These are phyloP conservation scores for Cladophialophora yegresii DNA, from an alignment of 2,329 filamentous ascomycete genomes.

Conservation along the genomic window DNA sequence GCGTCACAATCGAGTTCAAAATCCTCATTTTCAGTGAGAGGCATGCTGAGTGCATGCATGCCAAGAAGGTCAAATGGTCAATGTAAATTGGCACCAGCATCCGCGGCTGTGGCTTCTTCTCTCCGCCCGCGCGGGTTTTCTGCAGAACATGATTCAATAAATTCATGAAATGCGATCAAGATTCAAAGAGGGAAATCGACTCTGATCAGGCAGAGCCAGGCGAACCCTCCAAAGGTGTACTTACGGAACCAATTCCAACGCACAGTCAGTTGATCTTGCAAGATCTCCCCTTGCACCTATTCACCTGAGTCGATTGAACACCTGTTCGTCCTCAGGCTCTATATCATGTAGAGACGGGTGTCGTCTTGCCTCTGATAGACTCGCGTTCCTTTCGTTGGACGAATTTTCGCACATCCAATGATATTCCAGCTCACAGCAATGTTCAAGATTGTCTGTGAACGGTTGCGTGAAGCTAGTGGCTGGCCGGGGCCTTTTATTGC, in stretches of 20 bases:
- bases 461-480: not conserved
- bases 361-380: not conserved
- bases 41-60: conserved; percentile 27
- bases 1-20: conserved; percentile 26
- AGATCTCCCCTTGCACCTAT: not conserved
- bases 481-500: not conserved
- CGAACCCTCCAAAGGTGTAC: not conserved
- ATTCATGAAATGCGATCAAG: conserved; percentile 27
- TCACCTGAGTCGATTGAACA: not conserved
- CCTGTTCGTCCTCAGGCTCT: not conserved
- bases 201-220: not conserved
- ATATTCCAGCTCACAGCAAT: not conserved
- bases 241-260: not conserved
- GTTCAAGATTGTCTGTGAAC: not conserved
- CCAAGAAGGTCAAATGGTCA: conserved; percentile 13
- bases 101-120: conserved; percentile 24
- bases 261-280: not conserved
- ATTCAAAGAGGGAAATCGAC: not conserved
- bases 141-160: conserved; percentile 32
- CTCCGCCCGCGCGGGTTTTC: conserved; percentile 22
- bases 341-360: no score
- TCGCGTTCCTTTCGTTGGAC: not conserved
- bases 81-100: conserved; percentile 7
- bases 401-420: not conserved
- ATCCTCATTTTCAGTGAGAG: conserved; percentile 16